phyloP scores from a whole-genome alignment of 768 basidiomycete species.

The Lactarius akahatsu region DNA sequence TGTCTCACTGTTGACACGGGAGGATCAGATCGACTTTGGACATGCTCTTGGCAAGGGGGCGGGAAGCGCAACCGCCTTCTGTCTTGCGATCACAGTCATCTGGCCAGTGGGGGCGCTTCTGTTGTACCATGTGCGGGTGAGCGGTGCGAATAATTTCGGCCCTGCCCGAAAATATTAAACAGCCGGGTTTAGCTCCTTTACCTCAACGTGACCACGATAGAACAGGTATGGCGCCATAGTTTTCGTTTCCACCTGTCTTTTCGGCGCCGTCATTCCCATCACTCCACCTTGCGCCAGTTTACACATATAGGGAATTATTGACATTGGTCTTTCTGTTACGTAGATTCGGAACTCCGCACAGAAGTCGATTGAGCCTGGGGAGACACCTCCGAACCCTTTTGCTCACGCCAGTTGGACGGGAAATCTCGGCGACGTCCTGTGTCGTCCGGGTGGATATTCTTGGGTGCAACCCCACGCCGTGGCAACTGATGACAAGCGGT shows the following conservation, averaged over 20 bases:
- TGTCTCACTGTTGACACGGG: slow-evolving; percentile 62
- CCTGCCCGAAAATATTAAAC: slow-evolving; percentile 16
- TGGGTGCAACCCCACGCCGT: slow-evolving; percentile 68
- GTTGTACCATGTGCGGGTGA: slow-evolving; percentile 81
- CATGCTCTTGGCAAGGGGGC: slow-evolving; percentile 50
- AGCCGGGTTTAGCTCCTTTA: slow-evolving; percentile 58
- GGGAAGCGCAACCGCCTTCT: slow-evolving; percentile 82
- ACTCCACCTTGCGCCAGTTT: slow-evolving; percentile 23
- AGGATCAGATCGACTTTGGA: slow-evolving; percentile 48
- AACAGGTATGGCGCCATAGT: slow-evolving; percentile 57
- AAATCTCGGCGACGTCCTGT: slow-evolving; percentile 75
- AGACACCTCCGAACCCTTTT: slow-evolving; percentile 82
- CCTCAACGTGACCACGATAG: slow-evolving; percentile 92
- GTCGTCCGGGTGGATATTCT: slow-evolving; percentile 75
- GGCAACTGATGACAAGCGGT: slow-evolving; percentile 69
- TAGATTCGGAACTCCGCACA: slow-evolving; percentile 88
- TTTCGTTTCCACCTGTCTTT: slow-evolving; percentile 27
- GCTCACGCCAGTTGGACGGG: slow-evolving; percentile 72
- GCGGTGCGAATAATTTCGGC: slow-evolving; percentile 33
- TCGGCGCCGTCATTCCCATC: slow-evolving; percentile 20
- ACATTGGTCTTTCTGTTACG: slow-evolving; percentile 25
- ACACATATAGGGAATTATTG: slow-evolving; percentile 22
- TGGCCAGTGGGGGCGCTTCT: slow-evolving; percentile 83
- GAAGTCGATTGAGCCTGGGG: slow-evolving; percentile 60
- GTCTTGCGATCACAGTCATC: slow-evolving; percentile 65